phyloP scores from a whole-genome alignment of 306 rosid genomes.

The Rosa persica region DNA sequence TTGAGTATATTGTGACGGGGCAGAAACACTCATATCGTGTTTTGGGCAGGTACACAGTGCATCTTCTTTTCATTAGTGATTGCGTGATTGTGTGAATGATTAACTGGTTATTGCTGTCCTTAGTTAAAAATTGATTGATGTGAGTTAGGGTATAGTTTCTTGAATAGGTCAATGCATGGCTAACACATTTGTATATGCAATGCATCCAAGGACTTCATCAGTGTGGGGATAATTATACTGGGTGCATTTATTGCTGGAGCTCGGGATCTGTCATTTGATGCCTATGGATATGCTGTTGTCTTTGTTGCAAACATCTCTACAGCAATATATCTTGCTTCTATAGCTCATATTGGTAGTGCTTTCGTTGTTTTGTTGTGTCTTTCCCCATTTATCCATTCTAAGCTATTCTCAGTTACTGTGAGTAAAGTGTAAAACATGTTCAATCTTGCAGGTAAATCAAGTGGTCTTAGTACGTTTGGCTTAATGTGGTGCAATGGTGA shows the following conservation, averaged over 20 bases:
- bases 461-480: conserved; percentile 76
- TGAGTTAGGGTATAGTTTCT: background rate
- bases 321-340: conserved; percentile 62
- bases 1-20: conserved; percentile 58
- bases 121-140: background rate
- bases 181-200: conserved; percentile 32
- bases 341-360: conserved; percentile 56
- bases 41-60: conserved; percentile 50
- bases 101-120: background rate
- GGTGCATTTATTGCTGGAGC: conserved; percentile 73
- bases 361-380: conserved; percentile 13
- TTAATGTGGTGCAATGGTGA: conserved; percentile 91
- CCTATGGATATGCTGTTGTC: conserved; percentile 50
- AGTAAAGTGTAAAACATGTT: background rate
- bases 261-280: conserved; percentile 62
- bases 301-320: conserved; percentile 66
- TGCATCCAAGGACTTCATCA: conserved; percentile 42
- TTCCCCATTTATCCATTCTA: conserved; percentile 15
- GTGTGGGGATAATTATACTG: conserved; percentile 60
- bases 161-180: conserved; percentile 12
- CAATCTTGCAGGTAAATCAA: conserved; percentile 57
- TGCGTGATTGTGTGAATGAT: background rate
- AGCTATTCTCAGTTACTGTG: background rate
- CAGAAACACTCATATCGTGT: conserved; percentile 52
- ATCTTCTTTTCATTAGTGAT: conserved; percentile 9